Evolutionary conservation across 495 filamentous ascomycete genomes (phyloP), one percentile per base, ranked within the genome.

Genomic region (Cercophora sp.): DNA sequence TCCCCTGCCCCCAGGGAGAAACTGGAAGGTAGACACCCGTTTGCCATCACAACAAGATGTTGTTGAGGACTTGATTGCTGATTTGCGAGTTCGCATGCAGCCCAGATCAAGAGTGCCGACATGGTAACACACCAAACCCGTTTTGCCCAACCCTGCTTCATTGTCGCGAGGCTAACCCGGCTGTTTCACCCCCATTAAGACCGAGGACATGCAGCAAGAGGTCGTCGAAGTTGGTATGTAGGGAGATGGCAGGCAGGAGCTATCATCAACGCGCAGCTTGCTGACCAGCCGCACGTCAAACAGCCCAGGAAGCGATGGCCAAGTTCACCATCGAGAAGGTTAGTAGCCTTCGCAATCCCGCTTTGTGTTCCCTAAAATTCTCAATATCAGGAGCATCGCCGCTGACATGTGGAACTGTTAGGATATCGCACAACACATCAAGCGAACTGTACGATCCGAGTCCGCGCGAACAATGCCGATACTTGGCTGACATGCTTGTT

Each of bases 401-500:
- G 52, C 49, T 59, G 43, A 54, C 45, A 15, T 16, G 16, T 15
- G 26, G 11, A 16, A 22, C 4, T 29, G 37, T 5, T 53, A 93
- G 87, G 93, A 98, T 57, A 96, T 98, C 62, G 93, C 93, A 2
- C 91, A 96, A 64, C 86, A 89, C 70, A 96, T 97, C 76, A 96
- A 97, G 79, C 88, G 89, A 74, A 91, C 91, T 63, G 93, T 96
- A 70, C 55, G 80, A 51, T 0, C n/a, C n/a, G n/a, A n/a, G n/a
- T n/a, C n/a, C n/a, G n/a, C n/a, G n/a, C n/a, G n/a, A n/a, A n/a
- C n/a, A n/a, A n/a, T n/a, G n/a, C n/a, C n/a, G n/a, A n/a, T n/a
- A n/a, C n/a, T n/a, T n/a, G n/a, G 46, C 57, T 57, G 25, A 61
- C 49, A 25, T 8, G 55, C 45, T 45, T 25, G 3, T 18, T 36